Conservation (phyloP, 345 rosid species). For the Boechera retrofracta region DNA sequence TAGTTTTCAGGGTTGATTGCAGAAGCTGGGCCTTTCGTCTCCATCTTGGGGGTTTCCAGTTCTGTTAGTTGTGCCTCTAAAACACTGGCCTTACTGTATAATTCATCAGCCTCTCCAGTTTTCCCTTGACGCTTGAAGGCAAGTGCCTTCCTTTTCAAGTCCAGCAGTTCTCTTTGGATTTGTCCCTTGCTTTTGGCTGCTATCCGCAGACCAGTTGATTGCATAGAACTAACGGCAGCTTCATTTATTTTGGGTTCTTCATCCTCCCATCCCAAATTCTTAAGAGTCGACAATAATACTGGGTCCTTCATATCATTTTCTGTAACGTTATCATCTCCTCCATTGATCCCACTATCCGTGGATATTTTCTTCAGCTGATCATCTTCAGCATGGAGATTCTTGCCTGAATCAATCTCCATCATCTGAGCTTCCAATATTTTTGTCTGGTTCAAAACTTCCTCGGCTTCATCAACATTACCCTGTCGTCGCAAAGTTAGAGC, state of each 20-base stretch:
- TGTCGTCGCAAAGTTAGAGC: constrained; percentile 78
- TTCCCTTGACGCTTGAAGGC: constrained; percentile 62
- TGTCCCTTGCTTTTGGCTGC: constrained; percentile 56
- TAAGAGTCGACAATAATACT: constrained; percentile 52
- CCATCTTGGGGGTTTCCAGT: constrained; percentile 48
- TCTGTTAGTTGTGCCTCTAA: constrained; percentile 63
- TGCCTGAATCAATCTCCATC: constrained; percentile 60
- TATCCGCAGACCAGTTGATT: constrained; percentile 31
- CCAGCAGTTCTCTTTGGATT: constrained; percentile 63
- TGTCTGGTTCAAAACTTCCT: constrained; percentile 63
- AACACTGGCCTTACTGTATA: constrained; percentile 52
- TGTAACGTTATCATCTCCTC: constrained; percentile 53
- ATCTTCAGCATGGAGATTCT: constrained; percentile 45
- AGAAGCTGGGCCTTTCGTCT: constrained; percentile 18
- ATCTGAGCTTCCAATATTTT: constrained; percentile 68
- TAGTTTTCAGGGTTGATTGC: constrained; percentile 30
- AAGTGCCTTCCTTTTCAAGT: constrained; percentile 66
- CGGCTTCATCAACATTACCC: constrained; percentile 80
- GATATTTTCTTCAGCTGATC: constrained; percentile 30
- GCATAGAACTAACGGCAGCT: constrained; percentile 40
- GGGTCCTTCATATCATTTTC: constrained; percentile 72
- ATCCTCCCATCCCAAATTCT: constrained; percentile 65
- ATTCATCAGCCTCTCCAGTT: constrained; percentile 59
- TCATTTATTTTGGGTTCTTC: constrained; percentile 50
- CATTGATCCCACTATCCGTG: constrained; percentile 38